phyloP scores from a whole-genome alignment of 2,329 filamentous ascomycete species.

The Fusarium citri region DNA sequence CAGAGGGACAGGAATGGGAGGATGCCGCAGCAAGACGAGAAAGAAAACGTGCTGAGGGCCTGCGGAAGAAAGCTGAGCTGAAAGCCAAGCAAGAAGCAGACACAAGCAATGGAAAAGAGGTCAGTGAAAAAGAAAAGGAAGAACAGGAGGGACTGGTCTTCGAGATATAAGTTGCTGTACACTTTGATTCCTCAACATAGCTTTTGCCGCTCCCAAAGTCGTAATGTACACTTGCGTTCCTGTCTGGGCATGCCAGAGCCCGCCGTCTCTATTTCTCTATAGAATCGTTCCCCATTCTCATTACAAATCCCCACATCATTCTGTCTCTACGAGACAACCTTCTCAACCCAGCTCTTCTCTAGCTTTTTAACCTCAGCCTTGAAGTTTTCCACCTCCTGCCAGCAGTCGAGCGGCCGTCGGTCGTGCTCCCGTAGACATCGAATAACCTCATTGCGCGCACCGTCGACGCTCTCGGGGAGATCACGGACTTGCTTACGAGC shows the following conservation, averaged over 20 bases:
- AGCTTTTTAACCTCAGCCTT: constrained; percentile 88
- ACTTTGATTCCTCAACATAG: constrained; percentile 46
- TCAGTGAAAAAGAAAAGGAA: constrained; percentile 31
- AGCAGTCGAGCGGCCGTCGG: constrained; percentile 90
- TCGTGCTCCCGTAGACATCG: constrained; percentile 87
- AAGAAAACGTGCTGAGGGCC: constrained; percentile 68
- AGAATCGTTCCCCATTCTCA: constrained; percentile 19
- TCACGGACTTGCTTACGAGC: constrained; percentile 73
- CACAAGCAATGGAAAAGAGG: constrained; percentile 13
- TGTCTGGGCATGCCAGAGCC: constrained; percentile 26
- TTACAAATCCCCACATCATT: constrained; percentile 5
- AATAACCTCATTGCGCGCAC: constrained; percentile 80
- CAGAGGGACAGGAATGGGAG: constrained; percentile 64
- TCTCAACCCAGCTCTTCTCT: constrained; percentile 89
- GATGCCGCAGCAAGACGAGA: constrained; percentile 63
- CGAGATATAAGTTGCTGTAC: constrained; percentile 44
- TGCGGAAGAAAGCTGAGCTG: constrained; percentile 63
- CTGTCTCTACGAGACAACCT: constrained; percentile 67
- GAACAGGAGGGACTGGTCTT: constrained; percentile 35
- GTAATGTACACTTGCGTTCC: constrained; percentile 50
- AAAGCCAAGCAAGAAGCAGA: constrained; percentile 38
- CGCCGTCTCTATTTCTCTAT: constrained; percentile 36
- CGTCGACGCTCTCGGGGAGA: constrained; percentile 77
- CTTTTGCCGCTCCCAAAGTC: constrained; percentile 48
- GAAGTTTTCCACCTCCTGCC: constrained; percentile 90